These are phyloP conservation scores for Ascochyta fabae DNA, from an alignment of 2,329 filamentous ascomycete genomes.

Conservation along the genomic window DNA sequence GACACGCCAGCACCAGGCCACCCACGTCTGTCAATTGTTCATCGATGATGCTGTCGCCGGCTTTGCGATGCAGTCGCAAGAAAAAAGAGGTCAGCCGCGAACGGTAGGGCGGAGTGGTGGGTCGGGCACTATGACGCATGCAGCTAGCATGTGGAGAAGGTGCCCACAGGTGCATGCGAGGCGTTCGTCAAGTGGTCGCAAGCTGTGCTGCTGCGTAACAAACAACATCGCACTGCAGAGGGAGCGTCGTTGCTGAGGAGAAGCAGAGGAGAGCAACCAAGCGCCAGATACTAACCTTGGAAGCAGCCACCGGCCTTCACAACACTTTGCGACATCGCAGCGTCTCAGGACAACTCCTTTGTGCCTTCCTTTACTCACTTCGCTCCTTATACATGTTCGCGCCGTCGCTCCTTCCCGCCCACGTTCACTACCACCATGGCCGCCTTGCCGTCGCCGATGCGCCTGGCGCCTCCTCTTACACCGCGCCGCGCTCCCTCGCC, in stretches of 20 bases:
- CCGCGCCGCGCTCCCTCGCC: slow-evolving; percentile 42
- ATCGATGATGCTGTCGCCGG: background rate
- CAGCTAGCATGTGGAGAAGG: slow-evolving; percentile 11
- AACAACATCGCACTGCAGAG: slow-evolving; percentile 15
- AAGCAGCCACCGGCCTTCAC: background rate
- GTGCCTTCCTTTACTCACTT: slow-evolving; percentile 7
- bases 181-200: slow-evolving; percentile 16
- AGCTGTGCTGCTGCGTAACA: slow-evolving; percentile 13
- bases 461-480: slow-evolving; percentile 41
- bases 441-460: slow-evolving; percentile 38
- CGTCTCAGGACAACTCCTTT: background rate
- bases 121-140: slow-evolving; percentile 1
- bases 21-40: too few species aligned
- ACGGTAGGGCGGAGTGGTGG: slow-evolving; percentile 1
- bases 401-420: slow-evolving; percentile 26
- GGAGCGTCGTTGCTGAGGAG: slow-evolving; percentile 12
- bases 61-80: background rate
- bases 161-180: slow-evolving; percentile 7
- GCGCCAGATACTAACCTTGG: too few species aligned
- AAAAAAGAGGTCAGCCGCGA: background rate
- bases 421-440: slow-evolving; percentile 29
- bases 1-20: background rate
- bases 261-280: background rate
- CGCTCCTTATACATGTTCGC: slow-evolving; percentile 26
- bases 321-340: slow-evolving; percentile 2